These are phyloP conservation scores for Sutorius eximius DNA, from an alignment of 1,284 basidiomycete genomes.

Conservation along the genomic window DNA sequence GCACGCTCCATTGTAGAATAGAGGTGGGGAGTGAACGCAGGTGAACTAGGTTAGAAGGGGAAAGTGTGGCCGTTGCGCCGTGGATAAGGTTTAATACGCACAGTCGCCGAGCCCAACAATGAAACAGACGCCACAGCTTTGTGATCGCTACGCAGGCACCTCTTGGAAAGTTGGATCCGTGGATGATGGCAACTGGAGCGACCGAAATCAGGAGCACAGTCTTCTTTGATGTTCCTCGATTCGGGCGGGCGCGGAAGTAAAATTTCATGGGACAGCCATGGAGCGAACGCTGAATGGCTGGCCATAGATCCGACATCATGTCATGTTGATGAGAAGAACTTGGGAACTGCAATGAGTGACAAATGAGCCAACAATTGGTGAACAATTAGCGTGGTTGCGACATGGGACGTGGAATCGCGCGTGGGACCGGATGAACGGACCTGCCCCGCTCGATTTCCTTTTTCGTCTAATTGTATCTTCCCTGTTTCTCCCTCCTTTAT, in stretches of 20 bases:
- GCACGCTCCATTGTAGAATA: not conserved
- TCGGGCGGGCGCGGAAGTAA: slow-evolving; percentile 28
- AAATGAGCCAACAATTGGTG: slow-evolving; percentile 16
- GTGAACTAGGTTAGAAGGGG: not conserved
- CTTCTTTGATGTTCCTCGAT: slow-evolving; percentile 36
- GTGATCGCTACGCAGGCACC: slow-evolving; percentile 3
- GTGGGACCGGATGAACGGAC: slow-evolving; percentile 1
- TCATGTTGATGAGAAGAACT: slow-evolving; percentile 15
- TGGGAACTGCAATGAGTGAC: slow-evolving; percentile 16
- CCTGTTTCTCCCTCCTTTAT: slow-evolving; percentile 37
- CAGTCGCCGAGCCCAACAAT: slow-evolving; percentile 19
- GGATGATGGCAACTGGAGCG: slow-evolving; percentile 3
- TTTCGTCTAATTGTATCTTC: slow-evolving; percentile 39
- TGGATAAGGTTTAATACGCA: slow-evolving; percentile 26
- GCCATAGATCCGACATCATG: slow-evolving; percentile 30
- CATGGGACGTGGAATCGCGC: slow-evolving; percentile 22
- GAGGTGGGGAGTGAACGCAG: not conserved
- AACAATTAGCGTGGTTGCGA: slow-evolving; percentile 36
- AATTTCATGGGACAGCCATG: slow-evolving; percentile 20
- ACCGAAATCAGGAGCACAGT: slow-evolving; percentile 21
- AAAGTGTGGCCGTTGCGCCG: not conserved
- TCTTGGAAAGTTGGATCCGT: slow-evolving; percentile 17
- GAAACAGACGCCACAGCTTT: slow-evolving; percentile 17
- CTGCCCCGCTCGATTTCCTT: slow-evolving; percentile 29
- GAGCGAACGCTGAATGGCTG: slow-evolving; percentile 5